Evolutionary conservation across 176 grass and related monocot genomes (phyloP), one percentile per base, ranked within the genome.

Genomic region (Triticum monococcum): DNA sequence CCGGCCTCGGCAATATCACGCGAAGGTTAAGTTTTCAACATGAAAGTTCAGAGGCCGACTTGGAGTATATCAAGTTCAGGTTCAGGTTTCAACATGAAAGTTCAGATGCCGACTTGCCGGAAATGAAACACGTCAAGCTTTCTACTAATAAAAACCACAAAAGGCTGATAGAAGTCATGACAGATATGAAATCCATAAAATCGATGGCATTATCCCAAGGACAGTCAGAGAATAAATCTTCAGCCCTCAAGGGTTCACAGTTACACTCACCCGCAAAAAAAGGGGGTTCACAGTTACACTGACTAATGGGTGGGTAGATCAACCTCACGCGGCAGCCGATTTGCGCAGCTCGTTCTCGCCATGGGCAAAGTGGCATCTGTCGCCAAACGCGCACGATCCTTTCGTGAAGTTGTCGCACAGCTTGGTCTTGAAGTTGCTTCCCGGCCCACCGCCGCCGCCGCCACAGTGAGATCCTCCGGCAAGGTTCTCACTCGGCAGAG

Each of bases 341-440:
- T 92, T 92, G 77, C 86, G 91, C 32, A 95, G 56, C 81, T 95
- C 96, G 64, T 69, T 87, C 0, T 65, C 72, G 10, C 91, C 96
- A 24, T 98, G 91, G 23, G 96, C 93, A 65, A 98, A 95, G 79
- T 95, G 93, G 77, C 93, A 98, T 43, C 89, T 83, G 22, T 88
- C 84, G 0, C 93, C 91, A 81, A 92, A 98, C 9, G 84, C 92
- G 65, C 96, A 95, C 0, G 79, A 73, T 28, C 93, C 90, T 81
- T 89, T 94, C 1, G 81, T 17, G 71, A 95, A 98, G 46, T 95
- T 93, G 45, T 92, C 96, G 4, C 91, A 95, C 28, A 95, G 52
- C 86, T 95, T 98, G 45, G 93, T 98, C 88, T 95, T 98, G 78
- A 81, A 95, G 76, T 90, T 98, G 59, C 36, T 89, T 36, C 93